Evolutionary conservation across 495 filamentous ascomycete species (phyloP).

Genomic region (Beverwykella pulmonaria): DNA sequence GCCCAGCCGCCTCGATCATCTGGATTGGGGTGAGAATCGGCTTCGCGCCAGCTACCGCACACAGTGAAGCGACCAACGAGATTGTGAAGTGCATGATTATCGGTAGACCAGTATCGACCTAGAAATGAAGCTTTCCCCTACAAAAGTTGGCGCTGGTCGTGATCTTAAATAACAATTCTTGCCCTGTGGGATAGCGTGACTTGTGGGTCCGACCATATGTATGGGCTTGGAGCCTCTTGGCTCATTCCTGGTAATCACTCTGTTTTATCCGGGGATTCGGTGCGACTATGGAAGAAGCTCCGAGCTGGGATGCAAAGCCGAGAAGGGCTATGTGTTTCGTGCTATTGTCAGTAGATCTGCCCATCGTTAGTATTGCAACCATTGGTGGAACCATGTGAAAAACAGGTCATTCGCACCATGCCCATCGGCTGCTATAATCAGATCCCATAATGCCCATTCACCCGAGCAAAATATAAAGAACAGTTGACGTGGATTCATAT

Average conservation of each 20-base stretch:
- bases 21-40: slow-evolving; percentile 25
- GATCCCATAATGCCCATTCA: background rate
- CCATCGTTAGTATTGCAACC: background rate
- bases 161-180: background rate
- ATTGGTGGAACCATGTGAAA: slow-evolving; percentile 5
- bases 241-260: slow-evolving; percentile 28
- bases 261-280: slow-evolving; percentile 15
- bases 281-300: background rate
- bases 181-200: background rate
- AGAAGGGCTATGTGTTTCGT: background rate
- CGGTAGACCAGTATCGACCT: background rate
- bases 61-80: slow-evolving; percentile 18
- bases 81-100: slow-evolving; percentile 24
- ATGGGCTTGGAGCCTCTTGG: slow-evolving; percentile 20
- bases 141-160: background rate
- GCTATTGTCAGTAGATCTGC: background rate
- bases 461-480: slow-evolving; percentile 2
- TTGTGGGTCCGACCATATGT: background rate
- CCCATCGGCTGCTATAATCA: background rate
- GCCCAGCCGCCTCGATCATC: slow-evolving; percentile 25
- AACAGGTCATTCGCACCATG: background rate
- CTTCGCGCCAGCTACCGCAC: slow-evolving; percentile 16
- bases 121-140: background rate
- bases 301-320: background rate
- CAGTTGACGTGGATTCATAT: slow-evolving; percentile 1